Evolutionary conservation across 2,329 filamentous ascomycete species (phyloP), one percentile per base, ranked within the genome.

Genomic region (Colletotrichum godetiae): DNA sequence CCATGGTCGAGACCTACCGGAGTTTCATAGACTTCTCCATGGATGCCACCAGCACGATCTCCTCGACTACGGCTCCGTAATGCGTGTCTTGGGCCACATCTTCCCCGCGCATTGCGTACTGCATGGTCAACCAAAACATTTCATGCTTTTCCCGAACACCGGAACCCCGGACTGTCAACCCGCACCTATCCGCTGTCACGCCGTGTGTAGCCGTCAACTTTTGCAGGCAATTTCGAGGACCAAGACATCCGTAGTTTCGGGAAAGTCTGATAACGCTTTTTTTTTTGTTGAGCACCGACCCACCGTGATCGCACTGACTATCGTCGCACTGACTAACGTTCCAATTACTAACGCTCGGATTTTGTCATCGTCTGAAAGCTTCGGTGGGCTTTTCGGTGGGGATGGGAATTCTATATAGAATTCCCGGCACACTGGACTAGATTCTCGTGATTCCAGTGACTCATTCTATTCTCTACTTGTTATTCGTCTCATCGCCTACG

Each of bases 11-110:
- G 68, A 81, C 79, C 0, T 81, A 81, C 64, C 77, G 79, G 27
- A 81, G 79, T 37, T 81, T 81, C 15, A 81, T 81, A 52, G 76
- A 81, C 53, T 81, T 81, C 67, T 80, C 79, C 4, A 29, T 81
- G 7, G 79, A 81, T 27, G 79, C 71, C 67, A 37, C 75, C 33
- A 76, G 75, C 29, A 78, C 74, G 27, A 75, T 76, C 52, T 77
- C 76, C 13, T 76, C 76, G n/a, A 24, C 33, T 8, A 49, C 5
- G 46, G 13, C 52, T 49, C 12, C 27, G 67, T 68, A 58, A 68
- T 24, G 7, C 5, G 62, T 64, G 61, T 64, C 61, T 64, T 27
- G 61, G 49, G 31, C 52, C 52, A 11, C 37, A 11, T 35, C 7
- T 29, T 13, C 7, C 12, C 57, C 22, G 22, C 19, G 29, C 24